Evolutionary conservation across 2,329 filamentous ascomycete genomes (phyloP).

Genomic region (Zymoseptoria crescenta): DNA sequence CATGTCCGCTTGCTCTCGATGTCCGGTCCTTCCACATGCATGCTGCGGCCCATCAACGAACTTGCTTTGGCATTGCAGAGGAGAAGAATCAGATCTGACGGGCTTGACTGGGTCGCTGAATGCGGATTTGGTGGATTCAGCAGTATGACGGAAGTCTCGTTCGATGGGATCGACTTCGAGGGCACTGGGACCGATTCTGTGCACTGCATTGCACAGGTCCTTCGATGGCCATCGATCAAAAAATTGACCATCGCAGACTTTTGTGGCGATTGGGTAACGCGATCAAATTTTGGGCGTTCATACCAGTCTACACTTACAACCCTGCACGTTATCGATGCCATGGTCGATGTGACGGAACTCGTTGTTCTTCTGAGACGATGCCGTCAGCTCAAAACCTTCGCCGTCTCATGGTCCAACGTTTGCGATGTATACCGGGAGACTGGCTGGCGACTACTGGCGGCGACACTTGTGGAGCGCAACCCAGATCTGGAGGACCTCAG

Average conservation of each 20-base stretch:
- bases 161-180: background rate
- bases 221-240: background rate
- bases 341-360: background rate
- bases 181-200: background rate
- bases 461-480: background rate
- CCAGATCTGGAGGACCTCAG: conserved; percentile 1
- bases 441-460: background rate
- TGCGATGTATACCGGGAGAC: background rate
- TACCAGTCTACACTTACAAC: background rate
- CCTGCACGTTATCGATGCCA: background rate
- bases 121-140: background rate
- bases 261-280: background rate
- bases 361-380: background rate
- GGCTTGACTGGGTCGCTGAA: background rate
- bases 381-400: background rate
- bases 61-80: background rate
- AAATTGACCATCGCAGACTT: background rate
- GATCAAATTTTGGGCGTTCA: background rate
- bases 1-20: background rate
- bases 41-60: background rate
- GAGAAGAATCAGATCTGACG: background rate
- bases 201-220: background rate
- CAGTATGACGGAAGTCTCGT: background rate
- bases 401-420: background rate
- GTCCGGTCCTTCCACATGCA: background rate